Conservation (phyloP, 805 yeast genomes). For the Wickerhamiella siamensis region DNA sequence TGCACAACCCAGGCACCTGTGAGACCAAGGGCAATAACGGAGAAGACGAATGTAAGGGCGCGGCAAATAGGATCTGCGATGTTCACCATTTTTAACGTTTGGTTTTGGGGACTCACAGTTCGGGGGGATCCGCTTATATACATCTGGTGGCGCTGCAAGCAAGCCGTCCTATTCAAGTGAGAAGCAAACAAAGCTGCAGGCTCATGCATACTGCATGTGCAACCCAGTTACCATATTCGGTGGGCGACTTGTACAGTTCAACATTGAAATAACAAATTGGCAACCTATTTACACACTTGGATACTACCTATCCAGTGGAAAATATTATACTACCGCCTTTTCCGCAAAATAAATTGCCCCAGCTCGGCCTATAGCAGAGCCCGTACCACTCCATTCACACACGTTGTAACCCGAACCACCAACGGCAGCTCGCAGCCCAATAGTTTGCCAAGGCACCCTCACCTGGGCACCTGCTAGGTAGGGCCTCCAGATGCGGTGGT, state of each 20-base stretch:
- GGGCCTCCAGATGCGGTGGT: not conserved
- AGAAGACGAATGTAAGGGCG: constrained; percentile 55
- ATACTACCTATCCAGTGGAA: no score
- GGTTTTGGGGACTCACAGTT: not conserved
- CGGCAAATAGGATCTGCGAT: constrained; percentile 70
- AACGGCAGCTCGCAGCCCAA: not conserved
- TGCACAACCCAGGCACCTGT: constrained; percentile 61
- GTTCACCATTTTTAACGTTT: constrained; percentile 31
- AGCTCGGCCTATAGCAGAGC: no score
- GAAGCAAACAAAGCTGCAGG: constrained; percentile 8
- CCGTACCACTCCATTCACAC: not conserved
- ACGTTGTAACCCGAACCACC: not conserved
- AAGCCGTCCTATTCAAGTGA: constrained; percentile 1
- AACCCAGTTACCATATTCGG: constrained; percentile 2
- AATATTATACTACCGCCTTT: no score
- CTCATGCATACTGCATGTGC: constrained; percentile 2
- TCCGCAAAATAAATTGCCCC: no score
- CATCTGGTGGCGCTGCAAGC: constrained; percentile 3
- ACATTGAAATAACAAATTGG: no score
- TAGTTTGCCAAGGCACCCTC: not conserved
- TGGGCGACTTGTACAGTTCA: not conserved
- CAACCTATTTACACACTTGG: no score
- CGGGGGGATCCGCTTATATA: constrained; percentile 2
- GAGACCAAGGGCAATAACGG: constrained; percentile 70
- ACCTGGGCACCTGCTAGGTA: not conserved